Conservation (phyloP, 495 filamentous ascomycete species). For the Choiromyces venosus region DNA sequence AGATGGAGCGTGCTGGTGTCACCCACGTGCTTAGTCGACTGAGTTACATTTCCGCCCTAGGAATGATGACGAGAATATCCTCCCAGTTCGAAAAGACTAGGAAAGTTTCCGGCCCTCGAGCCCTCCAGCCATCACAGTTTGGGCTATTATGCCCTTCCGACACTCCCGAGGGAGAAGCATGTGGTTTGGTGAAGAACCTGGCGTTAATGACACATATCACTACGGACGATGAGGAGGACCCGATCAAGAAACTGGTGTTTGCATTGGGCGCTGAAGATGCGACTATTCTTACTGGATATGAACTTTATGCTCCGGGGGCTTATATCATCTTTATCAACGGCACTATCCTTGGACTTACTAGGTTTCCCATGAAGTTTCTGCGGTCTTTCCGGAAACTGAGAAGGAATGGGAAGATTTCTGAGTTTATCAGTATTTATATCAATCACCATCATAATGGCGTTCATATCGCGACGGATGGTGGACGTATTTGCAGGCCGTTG, state of each 20-base stretch:
- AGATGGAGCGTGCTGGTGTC: slow-evolving; percentile 95
- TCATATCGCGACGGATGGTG: slow-evolving; percentile 94
- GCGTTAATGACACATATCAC: slow-evolving; percentile 99
- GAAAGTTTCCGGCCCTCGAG: slow-evolving; percentile 91
- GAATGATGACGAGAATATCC: slow-evolving; percentile 99
- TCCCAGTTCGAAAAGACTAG: slow-evolving; percentile 98
- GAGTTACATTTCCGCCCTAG: slow-evolving; percentile 95
- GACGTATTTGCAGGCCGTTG: slow-evolving; percentile 87
- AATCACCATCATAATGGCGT: slow-evolving; percentile 87
- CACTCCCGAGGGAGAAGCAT: slow-evolving; percentile 97
- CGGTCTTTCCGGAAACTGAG: slow-evolving; percentile 74
- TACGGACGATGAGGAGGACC: slow-evolving; percentile 85
- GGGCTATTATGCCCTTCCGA: slow-evolving; percentile 96
- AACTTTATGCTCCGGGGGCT: slow-evolving; percentile 73
- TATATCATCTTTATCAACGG: slow-evolving; percentile 95
- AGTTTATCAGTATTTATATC: slow-evolving; percentile 91
- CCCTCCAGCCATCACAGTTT: slow-evolving; percentile 93
- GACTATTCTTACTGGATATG: slow-evolving; percentile 58
- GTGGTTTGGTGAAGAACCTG: slow-evolving; percentile 95
- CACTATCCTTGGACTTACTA: slow-evolving; percentile 77
- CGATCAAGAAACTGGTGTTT: slow-evolving; percentile 73
- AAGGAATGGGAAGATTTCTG: slow-evolving; percentile 80
- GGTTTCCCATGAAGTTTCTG: slow-evolving; percentile 76
- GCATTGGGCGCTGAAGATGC: slow-evolving; percentile 63
- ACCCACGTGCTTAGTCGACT: slow-evolving; percentile 92